Evolutionary conservation across 768 basidiomycete species (phyloP).

Genomic region (Suillus tomentosus): DNA sequence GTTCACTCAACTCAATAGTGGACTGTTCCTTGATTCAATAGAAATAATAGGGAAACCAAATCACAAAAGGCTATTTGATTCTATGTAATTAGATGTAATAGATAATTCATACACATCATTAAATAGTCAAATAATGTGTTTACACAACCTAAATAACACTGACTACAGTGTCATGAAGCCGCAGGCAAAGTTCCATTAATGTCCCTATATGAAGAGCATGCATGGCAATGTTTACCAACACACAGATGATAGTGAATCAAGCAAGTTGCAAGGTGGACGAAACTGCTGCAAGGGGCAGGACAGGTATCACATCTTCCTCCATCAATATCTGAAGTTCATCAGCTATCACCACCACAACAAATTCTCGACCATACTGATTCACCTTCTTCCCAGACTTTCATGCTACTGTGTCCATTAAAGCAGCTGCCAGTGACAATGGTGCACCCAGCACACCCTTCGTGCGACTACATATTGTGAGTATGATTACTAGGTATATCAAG

Average conservation of each 20-base stretch:
- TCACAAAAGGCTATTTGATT: too few relatives aligned
- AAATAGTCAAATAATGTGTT: too few relatives aligned
- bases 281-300: neutral
- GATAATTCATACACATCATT: too few relatives aligned
- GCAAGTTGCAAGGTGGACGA: neutral
- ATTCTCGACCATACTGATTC: neutral
- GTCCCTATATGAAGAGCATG: neutral
- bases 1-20: too few relatives aligned
- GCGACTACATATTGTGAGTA: neutral
- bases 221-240: neutral
- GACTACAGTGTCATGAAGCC: neutral
- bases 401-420: neutral
- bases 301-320: neutral
- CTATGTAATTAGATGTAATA: too few relatives aligned
- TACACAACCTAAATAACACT: too few relatives aligned
- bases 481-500: neutral
- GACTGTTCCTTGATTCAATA: too few relatives aligned
- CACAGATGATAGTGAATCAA: neutral
- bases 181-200: neutral
- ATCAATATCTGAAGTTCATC: neutral
- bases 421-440: neutral
- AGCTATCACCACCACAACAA: neutral
- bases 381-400: neutral
- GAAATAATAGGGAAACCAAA: too few relatives aligned
- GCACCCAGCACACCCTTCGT: neutral